Conservation (phyloP, 1,139 yeast genomes). For the Saccharomyces pastorianus region DNA sequence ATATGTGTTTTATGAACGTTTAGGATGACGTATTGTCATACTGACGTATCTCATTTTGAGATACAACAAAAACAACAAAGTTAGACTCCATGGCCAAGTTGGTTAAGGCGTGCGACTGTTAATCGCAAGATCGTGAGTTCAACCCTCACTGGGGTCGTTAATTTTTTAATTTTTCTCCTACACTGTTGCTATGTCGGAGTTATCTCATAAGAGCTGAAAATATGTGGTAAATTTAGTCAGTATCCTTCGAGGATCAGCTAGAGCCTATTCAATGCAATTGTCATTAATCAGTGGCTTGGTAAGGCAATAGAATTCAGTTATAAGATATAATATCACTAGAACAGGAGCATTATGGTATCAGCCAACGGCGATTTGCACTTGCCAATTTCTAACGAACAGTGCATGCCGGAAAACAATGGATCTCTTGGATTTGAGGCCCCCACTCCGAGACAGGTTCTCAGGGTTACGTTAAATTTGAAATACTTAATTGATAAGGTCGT, state of each 20-base stretch:
- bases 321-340: neutral
- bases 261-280: neutral
- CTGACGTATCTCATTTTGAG: too few species aligned
- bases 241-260: neutral
- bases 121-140: slow-evolving; percentile 9
- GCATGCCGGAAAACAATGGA: slow-evolving; percentile 1
- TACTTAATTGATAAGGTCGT: slow-evolving; percentile 60
- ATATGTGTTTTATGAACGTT: too few species aligned
- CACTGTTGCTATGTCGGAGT: neutral
- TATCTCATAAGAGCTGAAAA: neutral
- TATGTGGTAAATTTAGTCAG: neutral
- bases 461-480: slow-evolving; percentile 70
- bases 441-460: slow-evolving; percentile 58
- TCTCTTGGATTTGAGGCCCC: slow-evolving; percentile 34
- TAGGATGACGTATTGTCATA: too few species aligned
- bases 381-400: slow-evolving; percentile 1
- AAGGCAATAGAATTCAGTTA: neutral
- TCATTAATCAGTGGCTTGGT: neutral
- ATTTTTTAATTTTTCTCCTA: neutral
- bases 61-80: neutral
- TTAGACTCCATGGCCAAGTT: slow-evolving; percentile 8
- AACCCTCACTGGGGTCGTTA: slow-evolving; percentile 7
- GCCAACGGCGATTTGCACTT: neutral
- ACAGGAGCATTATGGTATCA: neutral
- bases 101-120: slow-evolving; percentile 10